Percentiles rank a stretch among this genome's conserved stretches.
Conservation (phyloP, 1,139 yeast genomes). For the Pichia sp. region DNA sequence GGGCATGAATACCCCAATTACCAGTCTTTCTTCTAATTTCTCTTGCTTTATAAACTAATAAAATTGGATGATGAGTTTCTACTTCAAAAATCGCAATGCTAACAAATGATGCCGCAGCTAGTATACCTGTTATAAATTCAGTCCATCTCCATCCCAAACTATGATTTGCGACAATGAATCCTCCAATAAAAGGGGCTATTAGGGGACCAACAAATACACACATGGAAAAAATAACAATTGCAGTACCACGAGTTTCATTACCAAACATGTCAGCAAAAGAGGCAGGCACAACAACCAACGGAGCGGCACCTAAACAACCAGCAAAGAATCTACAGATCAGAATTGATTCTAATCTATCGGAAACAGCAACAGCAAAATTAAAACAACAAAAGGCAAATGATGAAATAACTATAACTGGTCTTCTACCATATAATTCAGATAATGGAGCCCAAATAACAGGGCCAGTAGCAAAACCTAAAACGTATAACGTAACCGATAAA, state of each 20-base stretch:
- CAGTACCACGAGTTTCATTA: constrained; percentile 57
- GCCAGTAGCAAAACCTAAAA: constrained; percentile 77
- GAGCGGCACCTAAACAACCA: constrained; percentile 74
- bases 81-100: constrained; percentile 41
- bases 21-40: constrained; percentile 51
- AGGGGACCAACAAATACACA: constrained; percentile 73
- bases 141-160: constrained; percentile 76
- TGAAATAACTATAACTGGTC: constrained; percentile 47
- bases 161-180: constrained; percentile 45
- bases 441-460: constrained; percentile 79
- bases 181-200: constrained; percentile 68
- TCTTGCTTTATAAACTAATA: constrained; percentile 58
- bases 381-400: constrained; percentile 52
- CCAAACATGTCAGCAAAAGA: constrained; percentile 71
- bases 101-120: constrained; percentile 40
- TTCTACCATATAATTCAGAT: constrained; percentile 71
- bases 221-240: constrained; percentile 57
- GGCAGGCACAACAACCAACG: constrained; percentile 79
- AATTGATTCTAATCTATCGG: constrained; percentile 65
- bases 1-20: constrained; percentile 79
- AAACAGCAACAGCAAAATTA: constrained; percentile 66
- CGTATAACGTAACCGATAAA: constrained; percentile 65
- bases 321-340: constrained; percentile 69
- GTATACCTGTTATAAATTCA: constrained; percentile 57
- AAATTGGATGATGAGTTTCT: constrained; percentile 58